Base-by-base conservation (phyloP, 768 basidiomycete genomes). In the Ephemerocybe angulata region DNA sequence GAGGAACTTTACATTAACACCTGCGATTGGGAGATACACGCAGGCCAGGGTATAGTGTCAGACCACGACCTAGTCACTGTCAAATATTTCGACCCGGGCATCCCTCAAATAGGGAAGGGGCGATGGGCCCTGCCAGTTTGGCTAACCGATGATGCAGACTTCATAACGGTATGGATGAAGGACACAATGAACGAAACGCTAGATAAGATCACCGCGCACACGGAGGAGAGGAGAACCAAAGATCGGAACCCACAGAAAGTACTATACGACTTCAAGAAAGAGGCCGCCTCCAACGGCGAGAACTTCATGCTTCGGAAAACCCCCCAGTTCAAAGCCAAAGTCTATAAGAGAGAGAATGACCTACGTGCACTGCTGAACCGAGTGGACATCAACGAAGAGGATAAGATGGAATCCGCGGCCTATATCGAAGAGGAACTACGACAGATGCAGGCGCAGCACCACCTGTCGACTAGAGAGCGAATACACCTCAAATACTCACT, bases 1-100 rank as follows among this genome's bases (percentile, higher is more conserved):
- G 30, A 59, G 0, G 25, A 43, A 1, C 3, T 67, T 0, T 46
- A 59, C 5, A 12, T 57, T 4, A 48, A 19, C 0, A 51, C 61
- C 4, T 30, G 33, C n/a, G 59, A 71, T 4, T 73, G 70, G 71
- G 15, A 61, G 8, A 71, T 69, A 3, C 31, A 54, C 10, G 5
- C 37, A 0, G 33, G 61, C 0, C n/a, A 44, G 22, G 62, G 58
- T 0, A 65, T 72, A 4, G 31, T 59, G 2, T 63, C 67, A 0
- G 73, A 76, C 62, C 73, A 75, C 55, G 29, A 55, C 1, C 58
- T 75, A 50, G 66, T 71, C 0, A 60, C 57, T 15, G 61, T 65
- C 0, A 25, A 60, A 25, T n/a, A 71, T 1, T 37, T 60, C 6
- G 59, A 60, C 30, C 56, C 61, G 3, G 44, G 49, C n/a, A 46